phyloP scores from a whole-genome alignment of 208 protist species.

The Wallacemonas sp. region DNA sequence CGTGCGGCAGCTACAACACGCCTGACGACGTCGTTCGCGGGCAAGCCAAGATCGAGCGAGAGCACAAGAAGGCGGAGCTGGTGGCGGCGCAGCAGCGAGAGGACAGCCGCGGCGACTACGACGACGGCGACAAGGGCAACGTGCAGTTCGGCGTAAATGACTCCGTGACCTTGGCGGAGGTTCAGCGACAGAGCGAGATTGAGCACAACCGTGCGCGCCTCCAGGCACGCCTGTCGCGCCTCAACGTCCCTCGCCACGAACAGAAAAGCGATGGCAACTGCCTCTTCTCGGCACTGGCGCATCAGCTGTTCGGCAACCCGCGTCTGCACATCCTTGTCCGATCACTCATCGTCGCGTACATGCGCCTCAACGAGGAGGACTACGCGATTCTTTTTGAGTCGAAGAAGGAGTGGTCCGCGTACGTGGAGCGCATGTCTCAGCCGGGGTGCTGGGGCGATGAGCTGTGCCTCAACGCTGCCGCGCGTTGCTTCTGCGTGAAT shows the following conservation, averaged over 20 bases:
- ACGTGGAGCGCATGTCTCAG: slow-evolving; percentile 57
- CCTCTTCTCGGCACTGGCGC: slow-evolving; percentile 69
- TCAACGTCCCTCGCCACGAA: slow-evolving; percentile 36
- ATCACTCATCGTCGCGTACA: slow-evolving; percentile 63
- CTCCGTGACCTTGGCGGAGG: slow-evolving; percentile 54
- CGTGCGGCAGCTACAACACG: slow-evolving; percentile 65
- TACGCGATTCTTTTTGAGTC: slow-evolving; percentile 74
- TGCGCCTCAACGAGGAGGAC: slow-evolving; percentile 44
- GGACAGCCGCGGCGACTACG: background rate
- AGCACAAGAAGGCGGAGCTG: slow-evolving; percentile 26
- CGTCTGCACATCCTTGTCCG: slow-evolving; percentile 59
- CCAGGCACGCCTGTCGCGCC: slow-evolving; percentile 27
- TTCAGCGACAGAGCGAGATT: slow-evolving; percentile 52
- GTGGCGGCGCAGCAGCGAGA: slow-evolving; percentile 22
- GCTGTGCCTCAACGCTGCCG: slow-evolving; percentile 79
- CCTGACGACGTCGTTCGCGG: slow-evolving; percentile 57
- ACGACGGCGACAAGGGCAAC: background rate
- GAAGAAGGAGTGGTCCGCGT: slow-evolving; percentile 49
- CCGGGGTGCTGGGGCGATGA: slow-evolving; percentile 80
- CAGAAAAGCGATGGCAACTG: slow-evolving; percentile 82
- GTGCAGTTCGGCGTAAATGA: slow-evolving; percentile 81
- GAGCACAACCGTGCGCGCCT: slow-evolving; percentile 42
- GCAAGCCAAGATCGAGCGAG: slow-evolving; percentile 41
- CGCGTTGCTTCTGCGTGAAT: slow-evolving; percentile 79
- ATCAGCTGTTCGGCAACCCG: slow-evolving; percentile 72